Evolutionary conservation across 2,329 filamentous ascomycete species (phyloP).

Genomic region (Ilyonectria robusta): DNA sequence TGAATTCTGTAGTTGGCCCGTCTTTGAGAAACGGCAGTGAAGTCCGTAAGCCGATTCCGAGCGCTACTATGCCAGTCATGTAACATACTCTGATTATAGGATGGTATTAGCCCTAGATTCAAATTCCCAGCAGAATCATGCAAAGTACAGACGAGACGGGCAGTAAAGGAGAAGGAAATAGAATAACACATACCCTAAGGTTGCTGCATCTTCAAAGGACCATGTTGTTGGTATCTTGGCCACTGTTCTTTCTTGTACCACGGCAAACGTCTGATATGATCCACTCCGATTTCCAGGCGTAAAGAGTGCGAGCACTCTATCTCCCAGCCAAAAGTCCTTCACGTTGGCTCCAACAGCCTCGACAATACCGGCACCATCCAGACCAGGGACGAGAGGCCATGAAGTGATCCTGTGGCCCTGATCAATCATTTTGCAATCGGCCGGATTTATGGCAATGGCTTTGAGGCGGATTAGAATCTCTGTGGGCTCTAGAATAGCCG

Average conservation of each 20-base stretch:
- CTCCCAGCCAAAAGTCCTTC: neutral
- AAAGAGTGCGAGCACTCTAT: constrained; percentile 8
- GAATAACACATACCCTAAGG: neutral
- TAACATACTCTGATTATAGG: neutral
- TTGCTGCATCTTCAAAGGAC: constrained; percentile 11
- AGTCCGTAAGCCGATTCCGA: constrained; percentile 1
- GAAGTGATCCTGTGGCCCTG: constrained; percentile 5
- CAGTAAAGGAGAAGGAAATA: neutral
- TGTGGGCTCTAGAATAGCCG: neutral
- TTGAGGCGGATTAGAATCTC: constrained; percentile 8
- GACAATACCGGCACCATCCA: constrained; percentile 7
- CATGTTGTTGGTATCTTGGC: constrained; percentile 9
- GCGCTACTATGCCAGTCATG: constrained; percentile 3
- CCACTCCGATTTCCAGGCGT: neutral
- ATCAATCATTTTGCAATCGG: constrained; percentile 20
- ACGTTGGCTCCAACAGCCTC: constrained; percentile 3
- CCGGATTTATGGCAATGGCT: constrained; percentile 9
- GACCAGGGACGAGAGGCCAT: constrained; percentile 8
- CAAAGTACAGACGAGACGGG: neutral
- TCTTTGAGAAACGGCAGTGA: constrained; percentile 4
- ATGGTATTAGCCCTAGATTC: neutral
- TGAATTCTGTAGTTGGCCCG: constrained; percentile 1
- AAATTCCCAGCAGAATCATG: too few relatives aligned
- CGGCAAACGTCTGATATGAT: constrained; percentile 6
- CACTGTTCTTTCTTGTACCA: neutral